Conservation (phyloP, 768 basidiomycete genomes). For the Austroboletus eburneus region DNA sequence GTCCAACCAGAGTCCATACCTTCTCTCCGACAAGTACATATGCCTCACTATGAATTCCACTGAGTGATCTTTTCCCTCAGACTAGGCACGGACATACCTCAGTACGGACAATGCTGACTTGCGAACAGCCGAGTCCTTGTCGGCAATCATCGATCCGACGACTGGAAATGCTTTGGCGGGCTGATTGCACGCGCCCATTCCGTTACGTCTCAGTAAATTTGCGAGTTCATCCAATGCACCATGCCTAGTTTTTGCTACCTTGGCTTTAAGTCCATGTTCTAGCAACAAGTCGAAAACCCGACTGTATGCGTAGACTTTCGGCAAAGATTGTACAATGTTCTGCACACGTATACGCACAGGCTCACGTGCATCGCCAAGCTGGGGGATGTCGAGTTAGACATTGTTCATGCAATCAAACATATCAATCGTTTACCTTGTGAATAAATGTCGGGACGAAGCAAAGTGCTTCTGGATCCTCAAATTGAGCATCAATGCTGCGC, state of each 20-base stretch:
- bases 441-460: conserved; percentile 89
- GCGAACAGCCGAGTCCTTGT: conserved; percentile 85
- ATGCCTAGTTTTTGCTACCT: conserved; percentile 89
- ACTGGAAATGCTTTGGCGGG: conserved; percentile 74
- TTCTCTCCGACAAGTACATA: conserved; percentile 83
- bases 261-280: conserved; percentile 84
- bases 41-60: conserved; percentile 53
- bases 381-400: conserved; percentile 2
- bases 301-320: conserved; percentile 91
- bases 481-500: conserved; percentile 64
- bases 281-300: conserved; percentile 84
- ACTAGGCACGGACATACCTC: conserved; percentile 48
- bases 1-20: conserved; percentile 75
- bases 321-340: conserved; percentile 77
- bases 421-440: conserved; percentile 60
- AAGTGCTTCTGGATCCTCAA: conserved; percentile 81
- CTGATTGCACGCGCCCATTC: conserved; percentile 72
- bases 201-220: conserved; percentile 72
- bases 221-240: conserved; percentile 82
- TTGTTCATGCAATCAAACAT: background rate
- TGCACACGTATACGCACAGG: conserved; percentile 75
- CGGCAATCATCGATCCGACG: conserved; percentile 76
- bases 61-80: conserved; percentile 5
- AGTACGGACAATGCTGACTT: conserved; percentile 81
- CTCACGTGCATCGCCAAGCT: conserved; percentile 94